Percentiles rank a stretch among this genome's conserved stretches.
phyloP scores from a whole-genome alignment of 441 rosid species.

The Capsella rubella region DNA sequence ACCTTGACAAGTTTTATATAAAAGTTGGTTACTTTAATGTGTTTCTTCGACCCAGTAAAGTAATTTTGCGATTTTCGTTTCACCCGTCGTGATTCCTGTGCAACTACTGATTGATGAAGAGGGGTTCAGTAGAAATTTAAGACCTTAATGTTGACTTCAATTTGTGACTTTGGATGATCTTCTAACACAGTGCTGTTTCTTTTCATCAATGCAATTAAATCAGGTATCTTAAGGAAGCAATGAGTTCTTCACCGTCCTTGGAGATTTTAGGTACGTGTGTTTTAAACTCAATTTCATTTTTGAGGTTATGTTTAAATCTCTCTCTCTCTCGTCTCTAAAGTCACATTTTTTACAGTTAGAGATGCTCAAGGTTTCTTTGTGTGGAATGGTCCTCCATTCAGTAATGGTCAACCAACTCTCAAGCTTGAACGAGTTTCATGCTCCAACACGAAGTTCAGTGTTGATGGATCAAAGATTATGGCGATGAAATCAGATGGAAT shows the following conservation, averaged over 20 bases:
- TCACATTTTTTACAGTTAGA: slow-evolving; percentile 54
- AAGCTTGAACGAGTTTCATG: slow-evolving; percentile 73
- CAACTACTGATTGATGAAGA: slow-evolving; percentile 2
- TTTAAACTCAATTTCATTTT: slow-evolving; percentile 10
- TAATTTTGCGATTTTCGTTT: slow-evolving; percentile 12
- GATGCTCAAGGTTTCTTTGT: slow-evolving; percentile 76
- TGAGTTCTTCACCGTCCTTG: slow-evolving; percentile 56
- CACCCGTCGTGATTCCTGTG: neutral
- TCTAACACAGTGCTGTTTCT: neutral
- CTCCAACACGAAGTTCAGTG: slow-evolving; percentile 63
- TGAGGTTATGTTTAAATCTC: neutral
- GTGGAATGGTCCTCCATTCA: slow-evolving; percentile 90
- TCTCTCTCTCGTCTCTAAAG: slow-evolving; percentile 13
- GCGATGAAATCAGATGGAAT: slow-evolving; percentile 62
- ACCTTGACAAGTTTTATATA: neutral
- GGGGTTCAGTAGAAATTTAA: slow-evolving; percentile 9
- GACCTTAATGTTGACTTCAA: slow-evolving; percentile 24
- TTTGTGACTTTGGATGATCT: slow-evolving; percentile 4
- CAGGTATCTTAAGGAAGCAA: slow-evolving; percentile 42
- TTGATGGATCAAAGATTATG: slow-evolving; percentile 79
- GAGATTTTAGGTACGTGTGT: slow-evolving; percentile 68
- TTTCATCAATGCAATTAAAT: neutral
- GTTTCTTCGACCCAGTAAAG: slow-evolving; percentile 11
- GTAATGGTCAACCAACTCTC: slow-evolving; percentile 59
- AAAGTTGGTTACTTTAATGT: slow-evolving; percentile 21